Conservation (phyloP, 2,329 filamentous ascomycete species). For the Penicillium sp. region DNA sequence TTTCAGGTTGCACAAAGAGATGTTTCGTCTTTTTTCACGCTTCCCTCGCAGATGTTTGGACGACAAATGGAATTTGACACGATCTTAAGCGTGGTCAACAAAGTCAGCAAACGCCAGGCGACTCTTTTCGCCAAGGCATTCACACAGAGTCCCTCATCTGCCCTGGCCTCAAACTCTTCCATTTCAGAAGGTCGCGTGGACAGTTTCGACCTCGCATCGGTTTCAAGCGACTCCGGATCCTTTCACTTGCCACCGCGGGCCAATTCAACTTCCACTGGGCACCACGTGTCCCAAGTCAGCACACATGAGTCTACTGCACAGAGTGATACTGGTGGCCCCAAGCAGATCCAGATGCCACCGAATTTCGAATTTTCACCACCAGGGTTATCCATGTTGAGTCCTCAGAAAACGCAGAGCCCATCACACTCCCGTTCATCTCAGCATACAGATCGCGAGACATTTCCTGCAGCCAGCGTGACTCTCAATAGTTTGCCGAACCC, state of each 20-base stretch:
- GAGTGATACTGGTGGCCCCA: slow-evolving; percentile 31
- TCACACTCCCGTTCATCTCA: slow-evolving; percentile 34
- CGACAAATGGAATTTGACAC: slow-evolving; percentile 64
- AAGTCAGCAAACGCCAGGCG: slow-evolving; percentile 61
- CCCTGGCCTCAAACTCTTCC: slow-evolving; percentile 49
- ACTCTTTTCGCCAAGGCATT: slow-evolving; percentile 27
- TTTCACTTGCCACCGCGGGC: slow-evolving; percentile 35
- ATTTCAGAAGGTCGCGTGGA: slow-evolving; percentile 48
- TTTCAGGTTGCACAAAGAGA: slow-evolving; percentile 78
- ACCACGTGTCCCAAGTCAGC: slow-evolving; percentile 24
- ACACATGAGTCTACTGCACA: slow-evolving; percentile 33
- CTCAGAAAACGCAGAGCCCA: slow-evolving; percentile 31
- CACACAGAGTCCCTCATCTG: slow-evolving; percentile 33
- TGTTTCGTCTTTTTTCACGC: slow-evolving; percentile 84
- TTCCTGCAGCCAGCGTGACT: slow-evolving; percentile 27
- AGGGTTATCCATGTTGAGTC: slow-evolving; percentile 3
- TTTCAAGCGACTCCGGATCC: slow-evolving; percentile 51
- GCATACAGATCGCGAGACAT: slow-evolving; percentile 35
- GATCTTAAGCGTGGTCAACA: slow-evolving; percentile 69
- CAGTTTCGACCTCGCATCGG: slow-evolving; percentile 45
- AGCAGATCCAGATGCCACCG: slow-evolving; percentile 13
- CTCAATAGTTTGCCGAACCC: slow-evolving; percentile 29
- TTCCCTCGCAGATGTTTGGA: slow-evolving; percentile 76
- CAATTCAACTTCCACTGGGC: slow-evolving; percentile 31
- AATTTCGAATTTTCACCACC: slow-evolving; percentile 9